Evolutionary conservation across 495 filamentous ascomycete genomes (phyloP).

Genomic region (Aspergillus hancockii): DNA sequence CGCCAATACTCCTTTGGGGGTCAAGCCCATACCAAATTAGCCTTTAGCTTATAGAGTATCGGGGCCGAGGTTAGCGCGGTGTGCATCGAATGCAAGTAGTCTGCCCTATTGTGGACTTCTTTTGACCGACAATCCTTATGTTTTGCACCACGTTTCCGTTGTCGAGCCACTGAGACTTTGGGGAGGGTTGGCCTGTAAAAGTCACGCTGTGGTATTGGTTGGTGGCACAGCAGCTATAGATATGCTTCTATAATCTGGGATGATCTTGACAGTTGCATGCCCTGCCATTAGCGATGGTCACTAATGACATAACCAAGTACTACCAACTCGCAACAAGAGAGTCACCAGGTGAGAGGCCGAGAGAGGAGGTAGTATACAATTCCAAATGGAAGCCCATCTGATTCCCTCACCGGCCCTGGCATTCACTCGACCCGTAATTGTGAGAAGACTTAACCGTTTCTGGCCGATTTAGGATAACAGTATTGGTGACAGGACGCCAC

Average conservation of each 20-base stretch:
- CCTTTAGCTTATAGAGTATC: neutral
- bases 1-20: neutral
- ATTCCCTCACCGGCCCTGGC: neutral
- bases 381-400: neutral
- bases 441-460: conserved; percentile 7
- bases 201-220: neutral
- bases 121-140: conserved; percentile 21
- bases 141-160: conserved; percentile 13
- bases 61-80: conserved; percentile 3
- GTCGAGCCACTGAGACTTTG: neutral
- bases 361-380: neutral
- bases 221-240: conserved; percentile 5
- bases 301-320: neutral
- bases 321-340: neutral
- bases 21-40: neutral
- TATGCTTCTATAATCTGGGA: conserved; percentile 2
- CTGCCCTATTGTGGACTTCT: conserved; percentile 8
- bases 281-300: neutral
- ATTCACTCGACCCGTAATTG: neutral
- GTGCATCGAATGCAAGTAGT: neutral
- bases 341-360: neutral
- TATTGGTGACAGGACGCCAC: neutral
- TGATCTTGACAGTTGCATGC: neutral
- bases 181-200: neutral
- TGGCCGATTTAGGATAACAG: neutral